phyloP scores from a whole-genome alignment of 768 basidiomycete genomes.

The Xerocomus potaroensis region DNA sequence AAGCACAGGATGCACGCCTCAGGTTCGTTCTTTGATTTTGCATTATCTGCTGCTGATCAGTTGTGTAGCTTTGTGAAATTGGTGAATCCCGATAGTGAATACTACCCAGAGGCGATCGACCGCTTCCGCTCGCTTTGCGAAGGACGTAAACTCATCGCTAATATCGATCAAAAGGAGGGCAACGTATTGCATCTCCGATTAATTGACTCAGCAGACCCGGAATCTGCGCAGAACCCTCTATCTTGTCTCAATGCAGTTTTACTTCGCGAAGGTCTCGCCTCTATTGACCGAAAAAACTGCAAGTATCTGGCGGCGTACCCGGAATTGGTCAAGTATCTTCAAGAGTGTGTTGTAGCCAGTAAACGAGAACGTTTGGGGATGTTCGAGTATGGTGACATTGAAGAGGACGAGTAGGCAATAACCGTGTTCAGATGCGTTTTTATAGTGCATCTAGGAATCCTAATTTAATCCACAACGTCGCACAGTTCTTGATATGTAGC shows the following conservation, averaged over 20 bases:
- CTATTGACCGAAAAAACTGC: constrained; percentile 74
- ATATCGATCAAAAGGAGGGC: constrained; percentile 84
- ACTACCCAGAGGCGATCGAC: constrained; percentile 78
- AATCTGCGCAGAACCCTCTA: constrained; percentile 59
- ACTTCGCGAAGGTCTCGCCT: constrained; percentile 81
- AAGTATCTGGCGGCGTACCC: constrained; percentile 71
- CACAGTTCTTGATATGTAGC: constrained; percentile 1
- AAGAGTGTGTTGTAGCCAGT: constrained; percentile 55
- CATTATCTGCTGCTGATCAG: constrained; percentile 1
- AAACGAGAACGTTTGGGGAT: constrained; percentile 76
- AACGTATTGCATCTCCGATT: constrained; percentile 79
- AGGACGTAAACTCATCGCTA: constrained; percentile 96
- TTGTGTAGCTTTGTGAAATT: constrained; percentile 77
- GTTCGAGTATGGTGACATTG: constrained; percentile 90
- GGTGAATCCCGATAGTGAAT: constrained; percentile 77
- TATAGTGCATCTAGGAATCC: constrained; percentile 11
- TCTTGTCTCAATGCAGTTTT: constrained; percentile 88
- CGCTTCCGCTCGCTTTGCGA: constrained; percentile 84
- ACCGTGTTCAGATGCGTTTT: constrained; percentile 13
- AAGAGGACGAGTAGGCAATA: constrained; percentile 61
- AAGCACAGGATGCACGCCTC: constrained; percentile 91
- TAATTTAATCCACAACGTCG: constrained; percentile 11
- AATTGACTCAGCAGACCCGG: constrained; percentile 81
- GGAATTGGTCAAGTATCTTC: constrained; percentile 59
- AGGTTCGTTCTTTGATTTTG: constrained; percentile 43